A percentile compares a stretch with the other conserved stretches of the same genome.
phyloP scores from a whole-genome alignment of 179 eudicot genomes.

The Nepenthes alata region DNA sequence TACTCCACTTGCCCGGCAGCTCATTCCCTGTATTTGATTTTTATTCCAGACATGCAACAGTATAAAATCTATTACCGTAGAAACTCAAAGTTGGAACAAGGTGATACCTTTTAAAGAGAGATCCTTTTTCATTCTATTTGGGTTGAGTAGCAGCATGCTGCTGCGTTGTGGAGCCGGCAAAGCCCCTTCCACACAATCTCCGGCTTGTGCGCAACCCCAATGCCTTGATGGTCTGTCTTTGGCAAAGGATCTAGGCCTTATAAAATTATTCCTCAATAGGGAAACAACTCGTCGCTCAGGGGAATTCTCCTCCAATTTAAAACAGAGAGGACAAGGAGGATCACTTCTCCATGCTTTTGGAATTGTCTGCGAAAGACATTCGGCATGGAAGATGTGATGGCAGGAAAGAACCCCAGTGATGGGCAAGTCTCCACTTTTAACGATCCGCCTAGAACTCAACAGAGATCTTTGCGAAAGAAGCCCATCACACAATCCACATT shows the following conservation, averaged over 20 bases:
- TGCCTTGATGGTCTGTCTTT: conserved; percentile 52
- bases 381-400: conserved; percentile 86
- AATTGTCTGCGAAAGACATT: conserved; percentile 79
- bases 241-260: conserved; percentile 35
- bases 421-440: conserved; percentile 81
- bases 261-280: conserved; percentile 34
- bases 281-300: conserved; percentile 37
- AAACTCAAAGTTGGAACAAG: no score
- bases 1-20: conserved; percentile 52
- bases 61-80: no score
- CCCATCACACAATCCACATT: conserved; percentile 78
- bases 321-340: conserved; percentile 87
- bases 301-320: conserved; percentile 33
- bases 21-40: conserved; percentile 25
- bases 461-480: conserved; percentile 88
- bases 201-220: conserved; percentile 80
- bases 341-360: conserved; percentile 63
- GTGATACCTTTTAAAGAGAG: conserved; percentile 36
- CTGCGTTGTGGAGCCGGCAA: conserved; percentile 47
- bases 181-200: conserved; percentile 87
- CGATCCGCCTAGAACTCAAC: conserved; percentile 77
- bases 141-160: conserved; percentile 47
- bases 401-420: conserved; percentile 78
- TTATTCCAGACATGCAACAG: no score
- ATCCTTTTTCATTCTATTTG: conserved; percentile 42